phyloP scores from a whole-genome alignment of 768 basidiomycete genomes.

The Phlegmacium glaucopus region DNA sequence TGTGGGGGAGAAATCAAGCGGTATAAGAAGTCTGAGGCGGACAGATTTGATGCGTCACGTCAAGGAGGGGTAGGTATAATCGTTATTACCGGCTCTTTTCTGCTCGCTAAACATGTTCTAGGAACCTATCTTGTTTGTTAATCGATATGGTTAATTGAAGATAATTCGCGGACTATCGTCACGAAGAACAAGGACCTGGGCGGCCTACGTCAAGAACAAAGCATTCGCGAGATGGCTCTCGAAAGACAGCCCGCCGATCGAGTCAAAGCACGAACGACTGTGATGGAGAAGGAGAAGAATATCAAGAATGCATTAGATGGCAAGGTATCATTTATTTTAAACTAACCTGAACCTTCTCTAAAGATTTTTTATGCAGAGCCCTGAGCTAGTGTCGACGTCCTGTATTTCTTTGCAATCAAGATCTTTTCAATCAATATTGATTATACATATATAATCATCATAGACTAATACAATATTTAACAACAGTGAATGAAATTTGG shows the following conservation, averaged over 20 bases:
- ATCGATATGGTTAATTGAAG: conserved; percentile 81
- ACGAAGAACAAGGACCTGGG: conserved; percentile 70
- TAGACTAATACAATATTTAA: no score
- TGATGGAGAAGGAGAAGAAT: conserved; percentile 80
- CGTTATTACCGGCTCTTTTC: not conserved
- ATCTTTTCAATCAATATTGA: no score
- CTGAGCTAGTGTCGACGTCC: conserved; percentile 75
- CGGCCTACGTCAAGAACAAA: conserved; percentile 67
- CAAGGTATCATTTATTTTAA: conserved; percentile 44
- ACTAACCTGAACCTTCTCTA: not conserved
- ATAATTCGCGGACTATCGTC: conserved; percentile 66
- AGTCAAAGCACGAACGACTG: conserved; percentile 68
- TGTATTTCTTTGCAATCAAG: no score
- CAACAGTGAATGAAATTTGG: no score
- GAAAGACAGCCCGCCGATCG: conserved; percentile 76
- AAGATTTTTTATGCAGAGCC: conserved; percentile 51
- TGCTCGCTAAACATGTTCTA: conserved; percentile 24
- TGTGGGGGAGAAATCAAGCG: conserved; percentile 93
- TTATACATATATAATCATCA: no score
- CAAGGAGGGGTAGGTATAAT: conserved; percentile 59
- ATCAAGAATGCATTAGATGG: conserved; percentile 87
- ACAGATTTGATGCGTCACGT: conserved; percentile 76
- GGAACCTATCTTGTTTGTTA: conserved; percentile 82
- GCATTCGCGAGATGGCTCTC: conserved; percentile 66
- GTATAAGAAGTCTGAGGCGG: conserved; percentile 93